phyloP scores from a whole-genome alignment of 2,329 filamentous ascomycete species.

The Neurospora crassa region DNA sequence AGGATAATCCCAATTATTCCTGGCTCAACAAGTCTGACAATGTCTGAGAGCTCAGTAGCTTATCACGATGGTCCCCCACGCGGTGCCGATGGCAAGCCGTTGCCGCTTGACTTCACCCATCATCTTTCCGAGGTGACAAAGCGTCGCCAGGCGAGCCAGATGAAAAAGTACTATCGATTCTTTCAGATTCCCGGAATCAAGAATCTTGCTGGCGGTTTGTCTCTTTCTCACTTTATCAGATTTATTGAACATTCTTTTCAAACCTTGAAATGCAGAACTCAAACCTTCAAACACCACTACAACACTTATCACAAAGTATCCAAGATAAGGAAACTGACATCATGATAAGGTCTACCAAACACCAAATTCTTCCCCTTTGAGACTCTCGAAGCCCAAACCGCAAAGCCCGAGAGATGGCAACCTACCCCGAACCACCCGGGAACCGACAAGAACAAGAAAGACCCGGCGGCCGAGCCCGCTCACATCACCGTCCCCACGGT shows the following conservation, averaged over 20 bases:
- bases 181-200: constrained; percentile 56
- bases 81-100: constrained; percentile 20
- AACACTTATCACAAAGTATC: neutral
- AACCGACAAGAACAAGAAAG: constrained; percentile 7
- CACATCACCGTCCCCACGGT: constrained; percentile 66
- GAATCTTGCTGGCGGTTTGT: constrained; percentile 52
- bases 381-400: constrained; percentile 74
- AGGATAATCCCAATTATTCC: neutral
- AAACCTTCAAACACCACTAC: neutral
- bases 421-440: constrained; percentile 55
- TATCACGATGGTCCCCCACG: neutral
- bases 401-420: constrained; percentile 63
- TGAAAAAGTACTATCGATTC: constrained; percentile 83
- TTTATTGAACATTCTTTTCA: neutral
- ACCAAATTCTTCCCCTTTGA: constrained; percentile 81
- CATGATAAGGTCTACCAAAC: constrained; percentile 63
- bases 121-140: constrained; percentile 64
- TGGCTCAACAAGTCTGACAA: neutral
- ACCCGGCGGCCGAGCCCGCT: constrained; percentile 22
- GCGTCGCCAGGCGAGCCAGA: constrained; percentile 50
- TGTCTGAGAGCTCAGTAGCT: neutral
- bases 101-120: constrained; percentile 68
- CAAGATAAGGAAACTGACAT: neutral
- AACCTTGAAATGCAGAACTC: neutral
- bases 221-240: neutral